Percentiles rank a stretch among this genome's conserved stretches.
These are phyloP conservation scores for Penicillium verrucosum DNA, from an alignment of 2,329 filamentous ascomycete genomes.

Conservation along the genomic window DNA sequence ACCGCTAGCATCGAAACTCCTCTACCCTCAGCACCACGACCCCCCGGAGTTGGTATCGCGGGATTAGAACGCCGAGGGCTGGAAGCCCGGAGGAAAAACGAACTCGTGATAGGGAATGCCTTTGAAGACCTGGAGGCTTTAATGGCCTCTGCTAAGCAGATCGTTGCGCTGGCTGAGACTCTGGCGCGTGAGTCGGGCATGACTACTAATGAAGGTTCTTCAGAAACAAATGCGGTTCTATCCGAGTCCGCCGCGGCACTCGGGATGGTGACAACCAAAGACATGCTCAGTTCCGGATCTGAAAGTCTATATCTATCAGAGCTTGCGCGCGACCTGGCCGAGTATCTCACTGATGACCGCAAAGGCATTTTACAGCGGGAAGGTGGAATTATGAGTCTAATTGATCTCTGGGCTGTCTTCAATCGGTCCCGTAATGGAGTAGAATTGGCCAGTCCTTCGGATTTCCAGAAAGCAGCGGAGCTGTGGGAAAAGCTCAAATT, in stretches of 20 bases:
- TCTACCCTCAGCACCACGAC: constrained; percentile 27
- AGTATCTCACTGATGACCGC: constrained; percentile 83
- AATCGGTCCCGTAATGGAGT: constrained; percentile 91
- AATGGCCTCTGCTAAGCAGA: constrained; percentile 96
- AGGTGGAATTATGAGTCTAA: constrained; percentile 82
- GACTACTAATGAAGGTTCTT: constrained; percentile 55
- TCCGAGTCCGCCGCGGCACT: constrained; percentile 80
- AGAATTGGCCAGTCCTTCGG: constrained; percentile 84
- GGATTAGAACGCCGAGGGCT: constrained; percentile 83
- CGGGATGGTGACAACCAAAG: constrained; percentile 88
- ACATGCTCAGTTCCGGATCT: constrained; percentile 78
- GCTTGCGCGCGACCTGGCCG: constrained; percentile 76
- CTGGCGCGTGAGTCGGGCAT: constrained; percentile 68
- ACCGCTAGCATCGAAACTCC: constrained; percentile 21
- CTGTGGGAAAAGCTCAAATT: constrained; percentile 86
- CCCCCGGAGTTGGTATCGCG: constrained; percentile 79
- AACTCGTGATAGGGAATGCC: constrained; percentile 84
- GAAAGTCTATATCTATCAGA: constrained; percentile 89
- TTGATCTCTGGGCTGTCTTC: constrained; percentile 92
- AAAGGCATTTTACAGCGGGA: constrained; percentile 73
- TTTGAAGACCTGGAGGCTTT: constrained; percentile 95
- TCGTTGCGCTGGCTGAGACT: constrained; percentile 85
- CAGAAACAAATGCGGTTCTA: constrained; percentile 70
- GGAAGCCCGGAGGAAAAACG: constrained; percentile 86
- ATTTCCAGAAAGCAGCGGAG: constrained; percentile 85